Evolutionary conservation across 2,329 filamentous ascomycete genomes (phyloP), one percentile per base, ranked within the genome.

Genomic region (Didymellaceae sp.): DNA sequence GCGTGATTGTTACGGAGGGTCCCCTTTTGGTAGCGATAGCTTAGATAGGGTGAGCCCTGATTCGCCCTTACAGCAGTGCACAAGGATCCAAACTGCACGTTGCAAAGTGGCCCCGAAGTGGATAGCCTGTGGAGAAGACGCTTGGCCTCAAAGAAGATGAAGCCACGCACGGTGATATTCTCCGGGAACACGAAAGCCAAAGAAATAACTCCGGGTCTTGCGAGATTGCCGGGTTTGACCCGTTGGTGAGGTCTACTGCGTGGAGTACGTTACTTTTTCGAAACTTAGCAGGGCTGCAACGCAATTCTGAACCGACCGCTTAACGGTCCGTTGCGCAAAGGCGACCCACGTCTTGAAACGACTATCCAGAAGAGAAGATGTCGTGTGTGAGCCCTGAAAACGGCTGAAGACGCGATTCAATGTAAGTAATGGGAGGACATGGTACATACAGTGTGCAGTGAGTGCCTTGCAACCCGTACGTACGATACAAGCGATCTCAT

Each of bases 301-400:
- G 26, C 22, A n/a, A 14, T 45, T 18, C 1, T 35, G 10, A 20
- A 26, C 17, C 30, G 17, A 24, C 45, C 48, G 33, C 48, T 20
- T 5, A 22, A 25, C 48, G 48, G 34, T 35, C 37, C 20, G 35
- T 26, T 21, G 11, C 31, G 18, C 31, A n/a, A n/a, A 42, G 42
- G 42, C 37, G 21, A 21, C 24, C 48, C 31, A 46, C 37, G 13
- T n/a, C 13, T 16, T 38, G 48, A 52, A 52, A 52, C 42, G 26
- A 8, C n/a, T 35, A 32, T 32, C 14, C 10, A 35, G 14, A 16
- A 22, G 21, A 8, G 13, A 9, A n/a, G 10, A n/a, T 18, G 21
- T 13, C 13, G 11, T 25, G 14, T n/a, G 8, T 18, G 16, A 21
- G n/a, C 9, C n/a, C 20, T 25, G 5, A 2, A 7, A 28, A 28